Conservation (phyloP, 2,329 filamentous ascomycete species). For the Pezicula radicicola region DNA sequence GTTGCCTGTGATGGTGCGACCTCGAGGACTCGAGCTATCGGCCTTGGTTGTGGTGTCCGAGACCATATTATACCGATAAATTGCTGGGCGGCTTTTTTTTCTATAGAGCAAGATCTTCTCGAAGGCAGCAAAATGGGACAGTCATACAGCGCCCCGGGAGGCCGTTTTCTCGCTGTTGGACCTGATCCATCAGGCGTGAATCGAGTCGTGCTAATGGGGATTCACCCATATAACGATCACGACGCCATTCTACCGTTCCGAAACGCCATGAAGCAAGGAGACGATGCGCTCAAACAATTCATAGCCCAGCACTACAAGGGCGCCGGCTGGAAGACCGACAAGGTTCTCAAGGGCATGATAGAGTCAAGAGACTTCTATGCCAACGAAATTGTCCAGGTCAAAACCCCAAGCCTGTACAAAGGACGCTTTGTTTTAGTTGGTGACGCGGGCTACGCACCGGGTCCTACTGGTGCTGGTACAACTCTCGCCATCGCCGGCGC, state of each 20-base stretch:
- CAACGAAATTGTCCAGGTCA: conserved; percentile 35
- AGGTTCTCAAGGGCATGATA: conserved; percentile 35
- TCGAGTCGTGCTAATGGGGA: conserved; percentile 31
- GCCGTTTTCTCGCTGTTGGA: conserved; percentile 34
- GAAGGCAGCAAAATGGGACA: conserved; percentile 33
- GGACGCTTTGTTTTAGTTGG: conserved; percentile 46
- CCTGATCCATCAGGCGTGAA: conserved; percentile 30
- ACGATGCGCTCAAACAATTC: conserved; percentile 30
- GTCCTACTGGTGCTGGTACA: conserved; percentile 39
- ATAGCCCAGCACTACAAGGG: conserved; percentile 28
- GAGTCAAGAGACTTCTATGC: conserved; percentile 36
- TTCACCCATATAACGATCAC: conserved; percentile 27
- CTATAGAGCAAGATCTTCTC: conserved; percentile 35
- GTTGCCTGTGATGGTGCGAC: conserved; percentile 45
- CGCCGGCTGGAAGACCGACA: conserved; percentile 38
- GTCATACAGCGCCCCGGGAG: conserved; percentile 33
- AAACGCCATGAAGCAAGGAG: conserved; percentile 34
- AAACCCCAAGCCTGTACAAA: conserved; percentile 33
- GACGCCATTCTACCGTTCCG: conserved; percentile 33
- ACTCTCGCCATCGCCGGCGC: conserved; percentile 36
- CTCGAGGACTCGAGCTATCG: conserved; percentile 43
- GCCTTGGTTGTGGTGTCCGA: conserved; percentile 34
- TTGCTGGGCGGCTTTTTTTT: conserved; percentile 40
- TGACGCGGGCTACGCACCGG: conserved; percentile 45
- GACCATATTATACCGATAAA: conserved; percentile 35